Evolutionary conservation across 257 asterid species (phyloP).

Genomic region (Nicotiana benthamiana): DNA sequence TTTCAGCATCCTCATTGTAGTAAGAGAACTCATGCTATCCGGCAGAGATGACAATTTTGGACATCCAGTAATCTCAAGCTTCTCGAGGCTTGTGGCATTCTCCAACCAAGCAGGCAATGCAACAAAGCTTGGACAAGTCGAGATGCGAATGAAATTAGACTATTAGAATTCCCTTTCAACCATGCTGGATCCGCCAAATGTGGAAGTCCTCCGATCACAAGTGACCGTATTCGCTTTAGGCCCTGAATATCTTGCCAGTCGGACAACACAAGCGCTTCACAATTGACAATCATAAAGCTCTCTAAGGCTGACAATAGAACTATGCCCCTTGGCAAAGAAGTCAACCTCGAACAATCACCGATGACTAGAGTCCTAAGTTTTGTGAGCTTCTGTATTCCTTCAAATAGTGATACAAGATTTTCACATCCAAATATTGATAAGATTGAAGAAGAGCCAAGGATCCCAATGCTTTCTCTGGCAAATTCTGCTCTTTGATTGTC

Average conservation of each 20-base stretch:
- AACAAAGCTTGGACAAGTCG: not conserved
- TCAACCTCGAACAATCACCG: not conserved
- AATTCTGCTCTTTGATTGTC: slow-evolving; percentile 8
- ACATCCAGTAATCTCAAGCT: slow-evolving; percentile 1
- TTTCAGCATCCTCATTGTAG: not conserved
- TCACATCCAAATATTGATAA: slow-evolving; percentile 1
- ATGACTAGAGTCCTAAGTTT: not conserved
- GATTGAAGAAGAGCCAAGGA: slow-evolving; percentile 4
- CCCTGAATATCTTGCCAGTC: not conserved
- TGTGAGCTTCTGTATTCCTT: not conserved
- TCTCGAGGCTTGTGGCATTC: not conserved
- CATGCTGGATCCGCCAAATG: not conserved
- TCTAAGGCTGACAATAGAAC: not conserved
- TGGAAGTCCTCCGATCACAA: slow-evolving; percentile 6
- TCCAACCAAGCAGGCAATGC: not conserved
- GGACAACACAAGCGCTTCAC: not conserved
- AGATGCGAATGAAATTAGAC: slow-evolving; percentile 7
- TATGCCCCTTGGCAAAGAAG: not conserved
- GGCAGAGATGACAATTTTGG: not conserved
- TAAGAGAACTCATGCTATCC: not conserved
- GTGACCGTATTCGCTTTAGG: not conserved
- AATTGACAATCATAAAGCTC: not conserved
- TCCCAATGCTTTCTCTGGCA: slow-evolving; percentile 3
- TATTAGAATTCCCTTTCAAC: not conserved
- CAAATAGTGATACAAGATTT: not conserved